Conservation (phyloP, 2,329 filamentous ascomycete species). For the Fusarium sp. region DNA sequence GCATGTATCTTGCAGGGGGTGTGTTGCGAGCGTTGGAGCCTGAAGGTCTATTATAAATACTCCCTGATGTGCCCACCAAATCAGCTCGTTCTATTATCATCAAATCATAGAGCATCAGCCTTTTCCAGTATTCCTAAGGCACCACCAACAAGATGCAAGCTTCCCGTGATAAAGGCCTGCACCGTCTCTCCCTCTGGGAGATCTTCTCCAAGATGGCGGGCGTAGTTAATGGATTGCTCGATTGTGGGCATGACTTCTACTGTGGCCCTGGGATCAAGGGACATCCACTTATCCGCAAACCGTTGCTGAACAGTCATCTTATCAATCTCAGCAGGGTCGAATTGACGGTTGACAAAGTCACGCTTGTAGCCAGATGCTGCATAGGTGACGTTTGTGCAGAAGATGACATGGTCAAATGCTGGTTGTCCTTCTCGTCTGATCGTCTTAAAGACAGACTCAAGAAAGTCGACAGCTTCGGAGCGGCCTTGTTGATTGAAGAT, state of each 20-base stretch:
- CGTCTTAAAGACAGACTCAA: conserved; percentile 57
- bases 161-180: conserved; percentile 68
- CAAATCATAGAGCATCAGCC: conserved; percentile 52
- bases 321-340: conserved; percentile 61
- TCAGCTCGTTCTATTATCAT: not conserved
- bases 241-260: conserved; percentile 62
- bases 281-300: conserved; percentile 62
- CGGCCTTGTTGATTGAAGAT: conserved; percentile 89
- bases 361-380: conserved; percentile 61
- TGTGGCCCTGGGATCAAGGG: conserved; percentile 57
- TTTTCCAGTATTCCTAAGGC: conserved; percentile 61
- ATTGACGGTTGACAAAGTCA: conserved; percentile 67
- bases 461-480: conserved; percentile 62
- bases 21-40: conserved; percentile 76
- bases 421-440: conserved; percentile 43
- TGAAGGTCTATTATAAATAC: conserved; percentile 47
- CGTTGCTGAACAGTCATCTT: conserved; percentile 62
- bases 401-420: conserved; percentile 78
- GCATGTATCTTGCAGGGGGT: conserved; percentile 84
- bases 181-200: conserved; percentile 49
- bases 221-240: conserved; percentile 63
- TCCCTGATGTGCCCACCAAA: not conserved
- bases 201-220: conserved; percentile 49
- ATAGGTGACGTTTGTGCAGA: conserved; percentile 80
- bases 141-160: conserved; percentile 70